Conservation (phyloP, 768 basidiomycete genomes). For the Glaciozyma martinii region DNA sequence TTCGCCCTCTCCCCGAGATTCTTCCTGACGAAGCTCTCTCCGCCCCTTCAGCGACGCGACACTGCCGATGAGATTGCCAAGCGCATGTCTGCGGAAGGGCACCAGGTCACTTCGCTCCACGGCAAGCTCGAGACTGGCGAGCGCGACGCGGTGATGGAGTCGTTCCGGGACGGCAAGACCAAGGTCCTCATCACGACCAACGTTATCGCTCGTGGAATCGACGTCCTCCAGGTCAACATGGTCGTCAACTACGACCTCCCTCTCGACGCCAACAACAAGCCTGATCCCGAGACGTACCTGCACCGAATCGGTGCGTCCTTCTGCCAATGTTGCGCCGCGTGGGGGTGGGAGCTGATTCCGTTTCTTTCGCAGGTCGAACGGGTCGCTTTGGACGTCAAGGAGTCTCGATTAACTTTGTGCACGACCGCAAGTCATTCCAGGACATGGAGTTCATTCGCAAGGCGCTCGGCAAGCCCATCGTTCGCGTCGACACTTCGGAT, state of each 20-base stretch:
- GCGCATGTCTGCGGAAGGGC: constrained; percentile 85
- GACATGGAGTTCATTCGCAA: constrained; percentile 76
- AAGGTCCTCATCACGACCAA: constrained; percentile 99
- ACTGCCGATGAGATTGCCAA: constrained; percentile 86
- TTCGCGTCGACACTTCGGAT: constrained; percentile 76
- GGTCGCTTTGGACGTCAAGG: constrained; percentile 96
- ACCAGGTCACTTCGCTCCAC: constrained; percentile 91
- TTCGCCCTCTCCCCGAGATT: neutral
- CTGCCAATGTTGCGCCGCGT: neutral
- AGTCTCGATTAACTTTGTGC: constrained; percentile 94
- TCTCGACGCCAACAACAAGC: constrained; percentile 48
- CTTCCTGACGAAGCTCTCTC: neutral
- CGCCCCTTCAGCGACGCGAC: constrained; percentile 57
- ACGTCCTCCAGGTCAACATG: constrained; percentile 98
- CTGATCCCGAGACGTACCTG: constrained; percentile 94
- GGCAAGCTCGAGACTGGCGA: constrained; percentile 84
- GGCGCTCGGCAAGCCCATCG: constrained; percentile 66
- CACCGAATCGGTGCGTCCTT: constrained; percentile 76
- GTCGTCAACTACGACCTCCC: constrained; percentile 79
- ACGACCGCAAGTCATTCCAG: constrained; percentile 73
- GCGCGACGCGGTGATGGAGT: constrained; percentile 85
- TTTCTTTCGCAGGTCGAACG: constrained; percentile 63
- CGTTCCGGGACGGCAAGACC: constrained; percentile 88
- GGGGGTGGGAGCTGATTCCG: neutral
- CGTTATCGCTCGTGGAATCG: constrained; percentile 95